Percentiles rank a stretch among this genome's conserved stretches.
These are phyloP conservation scores for Alternaria consortialis DNA, from an alignment of 2,329 filamentous ascomycete genomes.

Conservation along the genomic window DNA sequence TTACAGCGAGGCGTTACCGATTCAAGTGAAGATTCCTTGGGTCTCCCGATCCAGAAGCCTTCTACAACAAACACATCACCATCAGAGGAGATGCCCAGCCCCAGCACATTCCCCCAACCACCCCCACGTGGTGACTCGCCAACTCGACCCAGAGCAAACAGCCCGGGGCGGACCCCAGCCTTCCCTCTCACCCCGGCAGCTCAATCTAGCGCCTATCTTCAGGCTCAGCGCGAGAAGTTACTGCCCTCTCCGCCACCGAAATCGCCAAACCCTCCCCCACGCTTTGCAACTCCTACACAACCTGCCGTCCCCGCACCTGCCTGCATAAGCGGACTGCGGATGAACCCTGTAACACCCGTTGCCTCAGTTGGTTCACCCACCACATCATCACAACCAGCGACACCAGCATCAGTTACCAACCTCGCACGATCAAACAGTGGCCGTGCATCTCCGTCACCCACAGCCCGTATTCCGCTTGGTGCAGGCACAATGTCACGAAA, in stretches of 20 bases:
- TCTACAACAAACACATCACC: slow-evolving; percentile 21
- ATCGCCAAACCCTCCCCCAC: slow-evolving; percentile 17
- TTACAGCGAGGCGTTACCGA: slow-evolving; percentile 38
- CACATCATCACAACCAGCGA: slow-evolving; percentile 23
- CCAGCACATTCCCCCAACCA: slow-evolving; percentile 32
- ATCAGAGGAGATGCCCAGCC: slow-evolving; percentile 26
- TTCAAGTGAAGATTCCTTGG: slow-evolving; percentile 37
- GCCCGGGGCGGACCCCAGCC: slow-evolving; percentile 35
- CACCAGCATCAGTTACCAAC: slow-evolving; percentile 27
- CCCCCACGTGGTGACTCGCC: slow-evolving; percentile 29
- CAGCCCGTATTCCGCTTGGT: slow-evolving; percentile 45
- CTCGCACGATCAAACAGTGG: slow-evolving; percentile 24
- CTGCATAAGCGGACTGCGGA: slow-evolving; percentile 41
- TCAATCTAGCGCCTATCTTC: slow-evolving; percentile 43
- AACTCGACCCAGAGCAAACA: slow-evolving; percentile 22
- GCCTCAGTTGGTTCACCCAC: slow-evolving; percentile 27
- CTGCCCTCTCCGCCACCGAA: slow-evolving; percentile 42
- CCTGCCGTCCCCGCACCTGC: slow-evolving; percentile 19
- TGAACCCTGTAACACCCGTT: slow-evolving; percentile 47
- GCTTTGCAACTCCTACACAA: slow-evolving; percentile 13
- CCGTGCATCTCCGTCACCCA: slow-evolving; percentile 35
- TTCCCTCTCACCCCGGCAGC: slow-evolving; percentile 39
- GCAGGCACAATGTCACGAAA: slow-evolving; percentile 50
- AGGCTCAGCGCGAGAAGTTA: slow-evolving; percentile 46
- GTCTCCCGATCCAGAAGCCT: slow-evolving; percentile 45